Evolutionary conservation across 2,329 filamentous ascomycete species (phyloP).

Genomic region (Diaporthe citri): DNA sequence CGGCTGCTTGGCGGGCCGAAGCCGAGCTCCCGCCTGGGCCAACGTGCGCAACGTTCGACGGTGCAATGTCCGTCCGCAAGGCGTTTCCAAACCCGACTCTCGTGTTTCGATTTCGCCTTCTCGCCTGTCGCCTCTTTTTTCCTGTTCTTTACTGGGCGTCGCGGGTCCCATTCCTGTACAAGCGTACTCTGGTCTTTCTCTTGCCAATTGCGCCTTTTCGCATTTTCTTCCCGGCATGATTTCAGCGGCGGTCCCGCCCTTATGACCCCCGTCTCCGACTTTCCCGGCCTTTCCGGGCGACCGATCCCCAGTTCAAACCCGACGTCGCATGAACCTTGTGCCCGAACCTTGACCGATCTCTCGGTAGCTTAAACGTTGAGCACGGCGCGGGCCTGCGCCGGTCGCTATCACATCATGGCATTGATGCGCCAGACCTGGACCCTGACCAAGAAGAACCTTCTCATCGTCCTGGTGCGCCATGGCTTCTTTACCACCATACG

Average conservation of each 20-base stretch:
- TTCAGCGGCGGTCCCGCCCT: neutral
- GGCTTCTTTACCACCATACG: slow-evolving; percentile 64
- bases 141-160: neutral
- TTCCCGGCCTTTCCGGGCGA: slow-evolving; percentile 11
- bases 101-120: slow-evolving; percentile 17
- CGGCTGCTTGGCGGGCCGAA: slow-evolving; percentile 21
- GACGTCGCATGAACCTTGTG: slow-evolving; percentile 19
- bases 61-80: slow-evolving; percentile 29
- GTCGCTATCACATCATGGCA: slow-evolving; percentile 54
- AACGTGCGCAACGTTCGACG: slow-evolving; percentile 30
- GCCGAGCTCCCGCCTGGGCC: slow-evolving; percentile 19
- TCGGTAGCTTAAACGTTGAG: slow-evolving; percentile 21
- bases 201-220: neutral
- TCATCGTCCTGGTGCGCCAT: slow-evolving; percentile 69
- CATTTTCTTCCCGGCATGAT: neutral
- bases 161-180: neutral
- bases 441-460: slow-evolving; percentile 72
- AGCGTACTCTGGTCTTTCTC: neutral
- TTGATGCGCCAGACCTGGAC: slow-evolving; percentile 71
- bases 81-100: slow-evolving; percentile 24
- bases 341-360: slow-evolving; percentile 24
- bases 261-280: slow-evolving; percentile 16
- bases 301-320: neutral
- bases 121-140: neutral
- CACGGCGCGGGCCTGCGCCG: slow-evolving; percentile 8